Percentiles rank a stretch among this genome's conserved stretches.
Conservation (phyloP, 2,329 filamentous ascomycete species). For the Madurella mycetomatis region DNA sequence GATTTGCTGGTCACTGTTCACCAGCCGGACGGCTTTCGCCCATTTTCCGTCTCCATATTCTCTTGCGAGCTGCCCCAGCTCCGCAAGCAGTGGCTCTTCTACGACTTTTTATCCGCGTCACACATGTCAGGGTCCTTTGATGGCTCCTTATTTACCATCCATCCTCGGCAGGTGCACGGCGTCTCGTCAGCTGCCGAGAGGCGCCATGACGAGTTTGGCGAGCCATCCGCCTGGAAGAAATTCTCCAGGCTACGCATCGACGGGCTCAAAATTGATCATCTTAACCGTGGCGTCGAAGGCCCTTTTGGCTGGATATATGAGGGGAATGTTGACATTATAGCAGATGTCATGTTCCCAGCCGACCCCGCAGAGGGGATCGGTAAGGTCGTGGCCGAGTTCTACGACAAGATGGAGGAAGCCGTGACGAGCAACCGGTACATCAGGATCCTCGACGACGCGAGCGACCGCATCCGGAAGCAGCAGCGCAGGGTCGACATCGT, state of each 20-base stretch:
- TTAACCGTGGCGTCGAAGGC: constrained; percentile 88
- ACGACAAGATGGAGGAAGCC: constrained; percentile 90
- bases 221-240: constrained; percentile 83
- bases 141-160: constrained; percentile 93
- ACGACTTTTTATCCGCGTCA: constrained; percentile 92
- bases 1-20: constrained; percentile 89
- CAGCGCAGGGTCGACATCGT: constrained; percentile 12
- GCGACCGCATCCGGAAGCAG: constrained; percentile 19
- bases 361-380: constrained; percentile 84
- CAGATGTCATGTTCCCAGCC: constrained; percentile 89
- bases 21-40: constrained; percentile 86
- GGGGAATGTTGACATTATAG: constrained; percentile 92
- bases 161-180: constrained; percentile 85
- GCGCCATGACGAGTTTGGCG: constrained; percentile 55
- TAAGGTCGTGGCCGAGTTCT: constrained; percentile 95
- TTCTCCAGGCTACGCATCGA: constrained; percentile 90
- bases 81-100: constrained; percentile 95
- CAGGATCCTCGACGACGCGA: constrained; percentile 50
- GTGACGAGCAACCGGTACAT: constrained; percentile 72
- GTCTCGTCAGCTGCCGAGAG: constrained; percentile 61
- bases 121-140: constrained; percentile 96
- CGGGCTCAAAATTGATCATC: constrained; percentile 87
- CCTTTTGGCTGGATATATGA: constrained; percentile 98
- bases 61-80: constrained; percentile 90
- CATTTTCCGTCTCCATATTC: constrained; percentile 92